Percentiles rank a stretch among this genome's conserved stretches.
These are phyloP conservation scores for Penium margaritaceum DNA, from an alignment of 139 green algal genomes.

Conservation along the genomic window DNA sequence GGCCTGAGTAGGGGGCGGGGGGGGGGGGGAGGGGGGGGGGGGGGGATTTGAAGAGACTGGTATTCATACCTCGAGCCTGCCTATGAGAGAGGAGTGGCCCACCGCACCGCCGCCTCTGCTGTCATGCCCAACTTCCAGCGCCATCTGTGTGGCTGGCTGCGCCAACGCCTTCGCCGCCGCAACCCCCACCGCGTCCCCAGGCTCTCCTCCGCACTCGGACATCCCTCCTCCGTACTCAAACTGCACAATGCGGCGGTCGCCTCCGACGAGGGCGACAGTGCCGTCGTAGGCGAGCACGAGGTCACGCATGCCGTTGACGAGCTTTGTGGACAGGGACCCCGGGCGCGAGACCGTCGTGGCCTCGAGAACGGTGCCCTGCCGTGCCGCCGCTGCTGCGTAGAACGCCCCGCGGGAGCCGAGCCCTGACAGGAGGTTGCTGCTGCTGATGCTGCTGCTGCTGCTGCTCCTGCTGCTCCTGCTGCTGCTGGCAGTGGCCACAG, in stretches of 20 bases:
- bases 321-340: background rate
- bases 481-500: background rate
- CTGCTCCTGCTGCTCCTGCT: no score
- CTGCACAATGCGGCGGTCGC: background rate
- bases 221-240: background rate
- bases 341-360: background rate
- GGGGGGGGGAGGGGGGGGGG: no score
- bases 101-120: background rate
- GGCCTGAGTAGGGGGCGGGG: no score
- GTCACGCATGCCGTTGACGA: background rate
- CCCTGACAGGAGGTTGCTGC: background rate
- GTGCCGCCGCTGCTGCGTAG: background rate
- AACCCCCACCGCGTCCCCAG: background rate
- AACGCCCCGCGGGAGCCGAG: background rate
- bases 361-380: background rate
- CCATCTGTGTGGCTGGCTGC: background rate
- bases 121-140: background rate
- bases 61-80: background rate
- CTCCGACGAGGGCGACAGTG: background rate
- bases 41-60: no score
- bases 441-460: no score
- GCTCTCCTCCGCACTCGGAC: background rate
- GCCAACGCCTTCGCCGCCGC: background rate
- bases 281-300: background rate
- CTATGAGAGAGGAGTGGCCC: constrained; percentile 6